Evolutionary conservation across 2,329 filamentous ascomycete species (phyloP).

Genomic region (Ophiocordyceps sinensis): DNA sequence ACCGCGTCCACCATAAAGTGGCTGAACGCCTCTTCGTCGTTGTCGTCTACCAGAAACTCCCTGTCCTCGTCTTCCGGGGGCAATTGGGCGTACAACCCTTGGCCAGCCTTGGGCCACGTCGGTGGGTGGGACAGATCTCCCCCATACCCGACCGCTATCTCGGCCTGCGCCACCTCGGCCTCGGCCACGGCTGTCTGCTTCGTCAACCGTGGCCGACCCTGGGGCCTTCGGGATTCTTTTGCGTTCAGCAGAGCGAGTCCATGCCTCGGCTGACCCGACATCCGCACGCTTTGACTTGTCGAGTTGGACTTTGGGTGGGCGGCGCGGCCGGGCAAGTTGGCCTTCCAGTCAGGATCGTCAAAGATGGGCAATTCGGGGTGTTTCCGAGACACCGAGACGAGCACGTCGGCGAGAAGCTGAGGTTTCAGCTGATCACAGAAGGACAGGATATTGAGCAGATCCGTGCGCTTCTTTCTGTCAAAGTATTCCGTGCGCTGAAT

Average conservation of each 20-base stretch:
- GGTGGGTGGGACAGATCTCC: slow-evolving; percentile 20
- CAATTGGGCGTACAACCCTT: slow-evolving; percentile 24
- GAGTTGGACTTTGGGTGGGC: not conserved
- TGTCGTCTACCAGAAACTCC: slow-evolving; percentile 20
- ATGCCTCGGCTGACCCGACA: slow-evolving; percentile 13
- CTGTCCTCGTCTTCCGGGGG: slow-evolving; percentile 22
- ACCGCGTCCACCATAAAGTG: slow-evolving; percentile 25
- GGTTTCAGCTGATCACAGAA: slow-evolving; percentile 26
- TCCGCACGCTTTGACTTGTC: slow-evolving; percentile 4
- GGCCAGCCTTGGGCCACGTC: slow-evolving; percentile 24
- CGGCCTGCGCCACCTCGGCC: slow-evolving; percentile 12
- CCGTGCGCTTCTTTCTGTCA: slow-evolving; percentile 18
- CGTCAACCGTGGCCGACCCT: slow-evolving; percentile 16
- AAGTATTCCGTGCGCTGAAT: slow-evolving; percentile 25
- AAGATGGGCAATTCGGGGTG: slow-evolving; percentile 29
- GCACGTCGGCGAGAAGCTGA: slow-evolving; percentile 24
- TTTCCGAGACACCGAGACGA: slow-evolving; percentile 26
- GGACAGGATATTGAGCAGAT: slow-evolving; percentile 24
- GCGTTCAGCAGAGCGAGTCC: slow-evolving; percentile 13
- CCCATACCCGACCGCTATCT: slow-evolving; percentile 2
- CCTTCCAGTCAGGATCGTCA: slow-evolving; percentile 24
- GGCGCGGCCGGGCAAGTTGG: slow-evolving; percentile 3
- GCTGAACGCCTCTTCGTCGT: slow-evolving; percentile 28
- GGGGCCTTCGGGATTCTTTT: slow-evolving; percentile 15
- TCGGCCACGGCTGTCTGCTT: slow-evolving; percentile 14